A percentile compares a stretch with the other conserved stretches of the same genome.
Evolutionary conservation across 352 stramenopile genomes (phyloP).

Genomic region (Globisporangium acanthophoron): DNA sequence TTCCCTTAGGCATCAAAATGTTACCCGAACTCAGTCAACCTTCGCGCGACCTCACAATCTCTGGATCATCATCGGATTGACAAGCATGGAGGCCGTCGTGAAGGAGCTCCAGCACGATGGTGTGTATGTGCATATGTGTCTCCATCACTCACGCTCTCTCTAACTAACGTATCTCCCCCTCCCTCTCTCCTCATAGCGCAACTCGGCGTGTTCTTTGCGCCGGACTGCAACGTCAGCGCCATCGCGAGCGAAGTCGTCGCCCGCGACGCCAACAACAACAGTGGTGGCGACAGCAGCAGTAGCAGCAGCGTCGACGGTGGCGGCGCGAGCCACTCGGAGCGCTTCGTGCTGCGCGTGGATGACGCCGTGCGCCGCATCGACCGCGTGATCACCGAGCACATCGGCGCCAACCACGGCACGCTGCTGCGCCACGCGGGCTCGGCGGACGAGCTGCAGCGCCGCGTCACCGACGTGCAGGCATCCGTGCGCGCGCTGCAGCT

Average conservation of each 20-base stretch:
- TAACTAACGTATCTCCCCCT: background rate
- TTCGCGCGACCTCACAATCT: no score
- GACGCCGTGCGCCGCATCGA: conserved; percentile 67
- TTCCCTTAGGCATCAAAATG: no score
- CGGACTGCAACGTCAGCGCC: conserved; percentile 70
- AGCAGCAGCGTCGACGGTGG: conserved; percentile 10
- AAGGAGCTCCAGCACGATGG: conserved; percentile 71
- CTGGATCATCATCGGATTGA: no score
- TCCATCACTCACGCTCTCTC: conserved; percentile 9
- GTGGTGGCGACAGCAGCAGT: conserved; percentile 7
- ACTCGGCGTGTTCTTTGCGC: conserved; percentile 62
- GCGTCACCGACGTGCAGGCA: conserved; percentile 50
- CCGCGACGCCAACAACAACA: conserved; percentile 36
- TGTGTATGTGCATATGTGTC: conserved; percentile 10
- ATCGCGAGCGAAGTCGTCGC: conserved; percentile 77
- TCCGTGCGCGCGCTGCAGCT: conserved; percentile 64
- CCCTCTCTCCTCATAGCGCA: conserved; percentile 31
- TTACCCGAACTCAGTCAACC: no score
- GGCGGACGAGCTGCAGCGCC: conserved; percentile 61
- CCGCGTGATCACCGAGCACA: conserved; percentile 70
- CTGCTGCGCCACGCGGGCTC: conserved; percentile 72
- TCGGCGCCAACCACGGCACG: conserved; percentile 66
- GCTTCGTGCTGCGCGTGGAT: conserved; percentile 69
- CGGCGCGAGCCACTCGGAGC: conserved; percentile 54
- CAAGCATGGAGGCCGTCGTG: conserved; percentile 37